These are phyloP conservation scores for Parathielavia hyrcaniae DNA, from an alignment of 495 filamentous ascomycete species.

Conservation along the genomic window DNA sequence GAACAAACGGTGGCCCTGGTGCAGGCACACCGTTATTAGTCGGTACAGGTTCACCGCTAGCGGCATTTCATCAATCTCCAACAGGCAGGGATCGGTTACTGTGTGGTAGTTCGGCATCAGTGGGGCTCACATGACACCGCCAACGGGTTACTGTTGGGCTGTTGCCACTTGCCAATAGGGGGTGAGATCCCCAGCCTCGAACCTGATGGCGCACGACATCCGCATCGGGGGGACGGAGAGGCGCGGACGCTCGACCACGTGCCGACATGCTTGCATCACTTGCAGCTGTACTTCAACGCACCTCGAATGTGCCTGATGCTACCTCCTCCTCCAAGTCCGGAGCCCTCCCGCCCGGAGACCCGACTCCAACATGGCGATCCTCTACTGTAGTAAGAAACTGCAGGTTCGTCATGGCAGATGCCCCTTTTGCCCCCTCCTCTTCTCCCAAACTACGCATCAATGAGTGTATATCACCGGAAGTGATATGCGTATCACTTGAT, in stretches of 20 bases:
- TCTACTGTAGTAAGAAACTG: not conserved
- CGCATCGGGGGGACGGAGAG: conserved; percentile 25
- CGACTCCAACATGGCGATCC: conserved; percentile 2
- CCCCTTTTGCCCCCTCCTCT: not conserved
- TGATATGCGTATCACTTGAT: conserved; percentile 25
- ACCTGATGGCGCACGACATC: conserved; percentile 20
- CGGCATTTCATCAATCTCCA: conserved; percentile 32
- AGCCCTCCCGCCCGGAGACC: conserved; percentile 14
- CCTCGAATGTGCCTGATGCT: conserved; percentile 10
- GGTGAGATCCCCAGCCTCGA: conserved; percentile 7
- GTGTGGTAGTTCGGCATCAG: conserved; percentile 6
- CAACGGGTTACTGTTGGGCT: too few species aligned
- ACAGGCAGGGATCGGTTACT: conserved; percentile 19
- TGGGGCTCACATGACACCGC: conserved; percentile 22
- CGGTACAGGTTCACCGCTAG: conserved; percentile 17
- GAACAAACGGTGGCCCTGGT: conserved; percentile 15
- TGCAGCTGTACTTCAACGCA: conserved; percentile 15
- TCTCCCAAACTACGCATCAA: conserved; percentile 5
- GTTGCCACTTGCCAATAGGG: conserved; percentile 13
- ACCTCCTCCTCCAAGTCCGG: conserved; percentile 9
- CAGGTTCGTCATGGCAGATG: not conserved
- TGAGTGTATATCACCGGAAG: conserved; percentile 26
- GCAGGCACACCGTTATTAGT: too few species aligned
- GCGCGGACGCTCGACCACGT: conserved; percentile 28
- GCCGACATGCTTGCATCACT: conserved; percentile 12